phyloP scores from a whole-genome alignment of 495 filamentous ascomycete genomes.

The Trichocladium antarcticum region DNA sequence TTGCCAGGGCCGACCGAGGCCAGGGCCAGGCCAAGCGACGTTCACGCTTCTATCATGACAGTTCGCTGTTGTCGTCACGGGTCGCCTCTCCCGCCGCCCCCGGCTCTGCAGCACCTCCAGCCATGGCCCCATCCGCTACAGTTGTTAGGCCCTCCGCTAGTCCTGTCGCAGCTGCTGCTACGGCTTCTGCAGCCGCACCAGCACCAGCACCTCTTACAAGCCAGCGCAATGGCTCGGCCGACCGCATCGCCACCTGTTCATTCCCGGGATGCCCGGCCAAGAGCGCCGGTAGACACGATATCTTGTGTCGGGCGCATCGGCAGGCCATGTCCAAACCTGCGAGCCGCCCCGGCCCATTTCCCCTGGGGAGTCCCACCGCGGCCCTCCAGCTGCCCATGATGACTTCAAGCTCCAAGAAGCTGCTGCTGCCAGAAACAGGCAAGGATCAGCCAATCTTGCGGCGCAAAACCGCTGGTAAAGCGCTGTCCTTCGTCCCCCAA shows the following conservation, averaged over 20 bases:
- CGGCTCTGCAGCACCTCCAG: not conserved
- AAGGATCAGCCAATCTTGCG: conserved; percentile 8
- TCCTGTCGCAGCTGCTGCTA: not conserved
- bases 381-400: not conserved
- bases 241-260: not conserved
- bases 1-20: too few species aligned
- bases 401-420: not conserved
- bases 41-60: conserved; percentile 9
- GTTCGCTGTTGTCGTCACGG: conserved; percentile 7
- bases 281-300: not conserved
- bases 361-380: not conserved
- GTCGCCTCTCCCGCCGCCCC: conserved; percentile 4
- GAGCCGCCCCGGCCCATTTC: not conserved
- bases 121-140: not conserved
- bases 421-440: conserved; percentile 5
- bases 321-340: conserved; percentile 2
- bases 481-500: not conserved
- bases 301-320: conserved; percentile 4
- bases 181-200: not conserved
- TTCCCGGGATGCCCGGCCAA: conserved; percentile 4
- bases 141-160: too few species aligned
- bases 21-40: conserved; percentile 1
- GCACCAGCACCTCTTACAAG: not conserved
- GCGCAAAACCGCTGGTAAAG: conserved; percentile 11
- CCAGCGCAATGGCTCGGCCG: not conserved